Evolutionary conservation across 805 yeast species (phyloP).

Genomic region (Hanseniaspora mollemarum): DNA sequence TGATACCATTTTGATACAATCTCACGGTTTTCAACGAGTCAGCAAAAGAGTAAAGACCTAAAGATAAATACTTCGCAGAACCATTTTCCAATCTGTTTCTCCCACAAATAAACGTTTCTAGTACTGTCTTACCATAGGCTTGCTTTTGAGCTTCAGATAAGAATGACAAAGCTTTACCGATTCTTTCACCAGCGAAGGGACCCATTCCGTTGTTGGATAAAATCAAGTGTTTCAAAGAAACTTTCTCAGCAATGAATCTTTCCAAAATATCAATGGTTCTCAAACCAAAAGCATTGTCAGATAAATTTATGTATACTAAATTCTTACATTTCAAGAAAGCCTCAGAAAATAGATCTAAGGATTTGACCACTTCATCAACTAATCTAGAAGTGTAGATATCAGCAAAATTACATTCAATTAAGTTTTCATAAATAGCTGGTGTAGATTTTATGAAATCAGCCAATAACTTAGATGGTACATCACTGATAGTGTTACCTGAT

Average conservation of each 20-base stretch:
- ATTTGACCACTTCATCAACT: conserved; percentile 84
- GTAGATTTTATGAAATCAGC: conserved; percentile 42
- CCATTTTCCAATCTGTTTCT: conserved; percentile 96
- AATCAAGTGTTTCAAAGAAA: conserved; percentile 71
- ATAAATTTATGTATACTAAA: conserved; percentile 62
- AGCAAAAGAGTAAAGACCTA: conserved; percentile 72
- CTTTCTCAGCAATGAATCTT: conserved; percentile 59
- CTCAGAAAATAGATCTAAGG: conserved; percentile 61
- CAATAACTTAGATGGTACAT: conserved; percentile 68
- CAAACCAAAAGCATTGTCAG: conserved; percentile 95
- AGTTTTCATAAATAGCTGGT: conserved; percentile 32
- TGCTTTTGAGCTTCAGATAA: conserved; percentile 52
- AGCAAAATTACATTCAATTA: conserved; percentile 67
- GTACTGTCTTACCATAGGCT: conserved; percentile 35
- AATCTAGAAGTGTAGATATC: conserved; percentile 92
- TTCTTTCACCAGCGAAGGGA: conserved; percentile 91
- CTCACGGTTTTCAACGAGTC: conserved; percentile 56
- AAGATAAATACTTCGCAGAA: conserved; percentile 70
- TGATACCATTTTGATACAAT: conserved; percentile 91
- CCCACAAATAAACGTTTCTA: conserved; percentile 88
- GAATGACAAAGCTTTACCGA: conserved; percentile 72
- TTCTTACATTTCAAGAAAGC: conserved; percentile 59
- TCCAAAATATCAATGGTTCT: conserved; percentile 89
- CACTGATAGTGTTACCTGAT: conserved; percentile 90
- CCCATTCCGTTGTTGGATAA: conserved; percentile 96